Percentiles rank a stretch among this genome's conserved stretches.
phyloP scores from a whole-genome alignment of 192 early-diverging fungal genomes.

The Rhizoclosmatium globosum region DNA sequence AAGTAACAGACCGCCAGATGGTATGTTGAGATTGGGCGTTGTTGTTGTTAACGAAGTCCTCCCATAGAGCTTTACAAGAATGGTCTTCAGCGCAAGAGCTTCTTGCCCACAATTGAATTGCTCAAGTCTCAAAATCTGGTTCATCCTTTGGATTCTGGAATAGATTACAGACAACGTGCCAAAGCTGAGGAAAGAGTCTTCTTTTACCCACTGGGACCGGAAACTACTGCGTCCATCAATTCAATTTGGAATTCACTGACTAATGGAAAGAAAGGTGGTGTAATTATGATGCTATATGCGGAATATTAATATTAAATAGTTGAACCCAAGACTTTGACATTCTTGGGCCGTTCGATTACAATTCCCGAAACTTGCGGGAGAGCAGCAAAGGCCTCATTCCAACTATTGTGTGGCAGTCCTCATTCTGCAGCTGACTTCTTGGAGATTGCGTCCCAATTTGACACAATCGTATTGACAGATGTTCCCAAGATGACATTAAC shows the following conservation, averaged over 20 bases:
- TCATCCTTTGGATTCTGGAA: slow-evolving; percentile 85
- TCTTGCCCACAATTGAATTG: slow-evolving; percentile 90
- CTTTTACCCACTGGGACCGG: slow-evolving; percentile 69
- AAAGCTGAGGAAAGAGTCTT: slow-evolving; percentile 70
- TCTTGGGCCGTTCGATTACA: slow-evolving; percentile 77
- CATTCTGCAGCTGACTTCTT: slow-evolving; percentile 90
- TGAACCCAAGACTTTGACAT: slow-evolving; percentile 61
- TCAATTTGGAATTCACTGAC: slow-evolving; percentile 47
- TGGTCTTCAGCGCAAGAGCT: slow-evolving; percentile 92
- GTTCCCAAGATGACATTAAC: slow-evolving; percentile 65
- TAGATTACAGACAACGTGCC: slow-evolving; percentile 84
- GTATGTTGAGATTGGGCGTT: slow-evolving; percentile 4
- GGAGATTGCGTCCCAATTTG: slow-evolving; percentile 76
- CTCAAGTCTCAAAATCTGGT: slow-evolving; percentile 83
- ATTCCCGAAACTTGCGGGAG: slow-evolving; percentile 69
- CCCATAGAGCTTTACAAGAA: slow-evolving; percentile 84
- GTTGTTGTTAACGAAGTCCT: not conserved
- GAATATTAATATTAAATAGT: slow-evolving; percentile 1
- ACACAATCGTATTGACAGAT: slow-evolving; percentile 78
- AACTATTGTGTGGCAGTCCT: slow-evolving; percentile 75
- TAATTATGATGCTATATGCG: not conserved
- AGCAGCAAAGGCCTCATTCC: slow-evolving; percentile 79
- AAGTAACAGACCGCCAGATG: slow-evolving; percentile 91
- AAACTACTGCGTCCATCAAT: slow-evolving; percentile 60
- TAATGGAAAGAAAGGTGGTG: slow-evolving; percentile 36